These are phyloP conservation scores for Dentipellis fragilis DNA, from an alignment of 768 basidiomycete genomes.

Conservation along the genomic window DNA sequence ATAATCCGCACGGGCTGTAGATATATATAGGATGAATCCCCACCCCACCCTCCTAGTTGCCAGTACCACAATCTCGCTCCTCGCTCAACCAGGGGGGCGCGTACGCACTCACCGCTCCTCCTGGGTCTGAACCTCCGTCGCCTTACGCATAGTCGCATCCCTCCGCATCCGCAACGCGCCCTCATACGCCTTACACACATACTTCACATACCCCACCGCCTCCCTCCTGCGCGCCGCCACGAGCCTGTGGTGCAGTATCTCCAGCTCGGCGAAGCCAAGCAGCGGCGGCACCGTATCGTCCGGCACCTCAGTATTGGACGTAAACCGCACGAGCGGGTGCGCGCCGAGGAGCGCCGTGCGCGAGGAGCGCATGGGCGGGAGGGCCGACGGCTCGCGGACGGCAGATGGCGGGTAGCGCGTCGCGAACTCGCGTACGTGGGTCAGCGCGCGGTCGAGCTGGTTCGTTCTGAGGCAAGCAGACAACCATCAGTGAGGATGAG, in stretches of 20 bases:
- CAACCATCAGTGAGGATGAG: not conserved
- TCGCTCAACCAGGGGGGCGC: too few relatives aligned
- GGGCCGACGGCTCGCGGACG: conserved; percentile 29
- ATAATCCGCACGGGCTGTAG: too few relatives aligned
- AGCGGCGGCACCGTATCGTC: conserved; percentile 80
- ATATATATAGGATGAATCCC: too few relatives aligned
- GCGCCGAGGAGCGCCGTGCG: conserved; percentile 42
- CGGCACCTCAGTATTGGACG: conserved; percentile 42
- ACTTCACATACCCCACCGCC: conserved; percentile 62
- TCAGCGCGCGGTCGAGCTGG: conserved; percentile 42
- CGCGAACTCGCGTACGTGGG: conserved; percentile 52
- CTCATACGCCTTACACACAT: conserved; percentile 64
- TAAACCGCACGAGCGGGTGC: conserved; percentile 65
- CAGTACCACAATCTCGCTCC: too few relatives aligned
- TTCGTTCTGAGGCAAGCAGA: conserved; percentile 28
- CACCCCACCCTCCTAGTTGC: too few relatives aligned
- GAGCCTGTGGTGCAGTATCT: conserved; percentile 66
- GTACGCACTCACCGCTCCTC: too few relatives aligned
- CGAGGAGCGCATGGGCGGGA: conserved; percentile 42
- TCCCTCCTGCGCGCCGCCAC: conserved; percentile 28
- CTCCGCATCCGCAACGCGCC: conserved; percentile 54
- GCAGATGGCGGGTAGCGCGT: conserved; percentile 50
- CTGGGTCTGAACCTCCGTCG: too few relatives aligned
- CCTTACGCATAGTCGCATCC: conserved; percentile 20
- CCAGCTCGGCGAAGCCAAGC: conserved; percentile 68